These are phyloP conservation scores for Pseudotsuga menziesii DNA, from an alignment of 75 land plant genomes.

Conservation along the genomic window DNA sequence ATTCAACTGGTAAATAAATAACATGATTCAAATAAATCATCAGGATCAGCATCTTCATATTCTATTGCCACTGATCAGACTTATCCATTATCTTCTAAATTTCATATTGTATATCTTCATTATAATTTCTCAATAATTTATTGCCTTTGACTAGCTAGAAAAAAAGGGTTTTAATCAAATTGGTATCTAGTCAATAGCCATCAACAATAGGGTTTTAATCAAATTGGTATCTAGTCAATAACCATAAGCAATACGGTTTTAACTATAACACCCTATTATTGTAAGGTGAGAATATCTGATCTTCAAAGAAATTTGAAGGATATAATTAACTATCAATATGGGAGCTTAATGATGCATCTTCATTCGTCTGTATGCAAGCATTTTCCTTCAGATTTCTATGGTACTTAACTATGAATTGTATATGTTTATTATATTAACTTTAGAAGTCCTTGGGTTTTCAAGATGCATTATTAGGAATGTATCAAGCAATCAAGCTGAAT, in stretches of 20 bases:
- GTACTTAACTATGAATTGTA: background rate
- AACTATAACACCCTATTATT: background rate
- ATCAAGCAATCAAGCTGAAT: background rate
- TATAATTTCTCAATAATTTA: background rate
- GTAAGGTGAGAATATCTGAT: background rate
- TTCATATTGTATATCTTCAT: background rate
- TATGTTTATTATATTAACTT: background rate
- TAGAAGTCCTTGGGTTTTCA: background rate
- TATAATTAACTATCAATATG: background rate
- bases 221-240: too few species aligned
- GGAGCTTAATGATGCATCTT: background rate
- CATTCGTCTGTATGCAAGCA: background rate
- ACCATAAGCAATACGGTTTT: too few species aligned
- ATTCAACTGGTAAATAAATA: slow-evolving; percentile 12
- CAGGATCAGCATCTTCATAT: background rate
- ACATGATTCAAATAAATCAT: background rate
- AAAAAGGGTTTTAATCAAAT: background rate
- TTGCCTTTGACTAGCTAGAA: background rate
- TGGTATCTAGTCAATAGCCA: background rate
- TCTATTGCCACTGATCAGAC: background rate
- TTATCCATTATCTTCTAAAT: background rate
- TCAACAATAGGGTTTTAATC: background rate
- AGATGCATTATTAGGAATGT: too few species aligned
- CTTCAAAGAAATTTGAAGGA: background rate
- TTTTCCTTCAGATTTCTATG: background rate